Evolutionary conservation across 192 early-diverging fungal genomes (phyloP), one percentile per base, ranked within the genome.

Genomic region (Entomortierella beljakovae): DNA sequence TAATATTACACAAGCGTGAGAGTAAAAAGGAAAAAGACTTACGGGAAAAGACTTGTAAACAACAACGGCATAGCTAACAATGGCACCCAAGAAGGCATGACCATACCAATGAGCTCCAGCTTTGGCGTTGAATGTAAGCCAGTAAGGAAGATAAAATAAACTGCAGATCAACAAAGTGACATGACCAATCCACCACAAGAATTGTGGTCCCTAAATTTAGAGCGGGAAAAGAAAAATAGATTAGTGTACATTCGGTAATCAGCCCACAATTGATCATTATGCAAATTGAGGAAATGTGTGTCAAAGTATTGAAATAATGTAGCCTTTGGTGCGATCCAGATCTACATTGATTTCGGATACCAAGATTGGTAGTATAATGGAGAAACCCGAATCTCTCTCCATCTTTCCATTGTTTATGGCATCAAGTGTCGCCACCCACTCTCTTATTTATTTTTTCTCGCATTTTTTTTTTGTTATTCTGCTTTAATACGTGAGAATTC

Each of bases 1-100:
- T n/a, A n/a, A n/a, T n/a, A n/a, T n/a, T n/a, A n/a, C n/a, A n/a
- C n/a, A n/a, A n/a, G n/a, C n/a, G n/a, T n/a, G n/a, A n/a, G n/a
- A n/a, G n/a, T n/a, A 11, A 2, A 57, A 32, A 35, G 16, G 46
- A 60, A 60, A 26, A 60, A 43, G 26, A 86, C 88, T 88, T 85
- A 93, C 91, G 33, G 92, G 92, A 71, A 90, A 87, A 29, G 89
- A 85, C 73, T 93, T 94, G 81, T 91, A 92, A 60, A 94, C 82
- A 46, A 95, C 92, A 48, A 95, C 91, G 38, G 88, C 87, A 76
- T 92, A 95, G 49, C 86, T 88, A 26, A 93, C 35, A 22, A 92
- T 59, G 8, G 91, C 90, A 22, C 93, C 92, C 32, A 87, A 74
- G 61, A 88, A 92, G 15, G 90, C 91, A 57, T 84, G 85, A 10